These are phyloP conservation scores for Beverwykella pulmonaria DNA, from an alignment of 495 filamentous ascomycete genomes.

Conservation along the genomic window DNA sequence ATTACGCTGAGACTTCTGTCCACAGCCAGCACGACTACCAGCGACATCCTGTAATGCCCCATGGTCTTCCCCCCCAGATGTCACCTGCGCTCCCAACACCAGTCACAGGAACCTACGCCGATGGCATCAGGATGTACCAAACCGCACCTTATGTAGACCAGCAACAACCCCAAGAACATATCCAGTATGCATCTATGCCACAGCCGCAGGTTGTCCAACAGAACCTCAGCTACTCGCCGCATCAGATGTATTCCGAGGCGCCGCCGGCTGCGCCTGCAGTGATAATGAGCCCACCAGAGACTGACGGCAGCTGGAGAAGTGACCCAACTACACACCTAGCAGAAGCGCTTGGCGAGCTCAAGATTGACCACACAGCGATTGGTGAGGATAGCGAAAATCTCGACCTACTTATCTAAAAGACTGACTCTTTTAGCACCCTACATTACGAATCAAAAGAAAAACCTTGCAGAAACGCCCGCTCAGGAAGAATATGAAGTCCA, in stretches of 20 bases:
- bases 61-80: constrained; percentile 33
- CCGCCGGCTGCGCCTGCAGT: constrained; percentile 1
- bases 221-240: constrained; percentile 27
- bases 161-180: constrained; percentile 35
- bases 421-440: constrained; percentile 68
- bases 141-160: constrained; percentile 44
- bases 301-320: constrained; percentile 71
- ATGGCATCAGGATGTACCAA: constrained; percentile 41
- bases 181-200: constrained; percentile 56
- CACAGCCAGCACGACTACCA: constrained; percentile 62
- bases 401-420: constrained; percentile 18
- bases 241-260: constrained; percentile 36
- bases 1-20: constrained; percentile 50
- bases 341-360: constrained; percentile 83
- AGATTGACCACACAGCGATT: constrained; percentile 84
- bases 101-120: constrained; percentile 40
- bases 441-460: constrained; percentile 73
- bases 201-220: constrained; percentile 37
- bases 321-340: constrained; percentile 52
- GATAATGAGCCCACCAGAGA: constrained; percentile 24
- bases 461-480: constrained; percentile 68
- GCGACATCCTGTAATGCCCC: constrained; percentile 41
- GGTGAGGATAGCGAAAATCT: constrained; percentile 60
- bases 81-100: constrained; percentile 38
- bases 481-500: constrained; percentile 68